Evolutionary conservation across 2,329 filamentous ascomycete species (phyloP).

Genomic region (Fusarium temperatum): DNA sequence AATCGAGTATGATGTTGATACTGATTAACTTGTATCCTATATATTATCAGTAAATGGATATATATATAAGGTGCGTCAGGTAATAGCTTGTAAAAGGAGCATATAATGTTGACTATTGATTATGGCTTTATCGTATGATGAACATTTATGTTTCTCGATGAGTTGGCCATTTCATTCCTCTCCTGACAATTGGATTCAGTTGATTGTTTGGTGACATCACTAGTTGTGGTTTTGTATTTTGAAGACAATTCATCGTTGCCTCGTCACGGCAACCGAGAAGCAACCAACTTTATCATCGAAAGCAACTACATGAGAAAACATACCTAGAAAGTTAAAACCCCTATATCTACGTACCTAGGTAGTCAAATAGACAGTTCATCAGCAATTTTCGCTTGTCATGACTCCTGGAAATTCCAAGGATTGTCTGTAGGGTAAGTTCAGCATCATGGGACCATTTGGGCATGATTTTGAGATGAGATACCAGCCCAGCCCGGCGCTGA

Average conservation of each 20-base stretch:
- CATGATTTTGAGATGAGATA: slow-evolving; percentile 23
- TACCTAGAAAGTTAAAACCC: fast-evolving
- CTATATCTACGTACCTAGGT: no score
- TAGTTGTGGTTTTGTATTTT: no score
- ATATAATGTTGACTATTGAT: neutral
- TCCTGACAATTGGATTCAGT: no score
- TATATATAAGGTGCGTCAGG: neutral
- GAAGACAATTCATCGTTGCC: no score
- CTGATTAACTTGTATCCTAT: neutral
- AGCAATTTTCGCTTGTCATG: neutral
- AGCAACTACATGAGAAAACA: fast-evolving
- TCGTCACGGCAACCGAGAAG: no score
- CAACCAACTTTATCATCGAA: no score
- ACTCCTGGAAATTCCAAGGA: neutral
- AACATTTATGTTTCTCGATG: no score
- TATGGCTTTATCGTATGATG: neutral
- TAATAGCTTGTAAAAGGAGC: neutral
- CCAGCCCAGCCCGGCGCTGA: slow-evolving; percentile 13
- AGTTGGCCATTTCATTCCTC: no score
- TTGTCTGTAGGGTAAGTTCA: slow-evolving; percentile 20
- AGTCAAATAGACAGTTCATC: neutral
- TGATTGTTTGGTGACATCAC: no score
- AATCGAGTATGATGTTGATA: neutral
- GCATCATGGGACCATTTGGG: slow-evolving; percentile 8
- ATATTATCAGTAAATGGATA: neutral